Conservation (phyloP, 768 basidiomycete species). For the Termitomyces sp. region DNA sequence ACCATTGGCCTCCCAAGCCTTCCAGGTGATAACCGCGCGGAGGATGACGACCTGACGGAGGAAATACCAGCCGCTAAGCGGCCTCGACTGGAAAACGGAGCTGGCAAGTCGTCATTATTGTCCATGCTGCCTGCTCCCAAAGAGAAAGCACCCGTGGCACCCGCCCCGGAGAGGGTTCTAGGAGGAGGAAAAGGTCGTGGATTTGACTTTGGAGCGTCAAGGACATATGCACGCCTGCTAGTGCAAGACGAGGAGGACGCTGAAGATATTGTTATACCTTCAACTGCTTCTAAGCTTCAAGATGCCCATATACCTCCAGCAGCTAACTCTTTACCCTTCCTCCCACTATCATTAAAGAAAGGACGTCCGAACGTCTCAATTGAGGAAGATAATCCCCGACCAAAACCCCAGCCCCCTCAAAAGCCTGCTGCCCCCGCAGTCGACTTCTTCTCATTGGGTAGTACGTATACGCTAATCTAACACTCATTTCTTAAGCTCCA, state of each 20-base stretch:
- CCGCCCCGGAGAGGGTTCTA: conserved; percentile 47
- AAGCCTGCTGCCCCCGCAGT: conserved; percentile 27
- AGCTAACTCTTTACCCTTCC: conserved; percentile 39
- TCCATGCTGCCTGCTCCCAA: conserved; percentile 76
- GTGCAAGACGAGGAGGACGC: conserved; percentile 13
- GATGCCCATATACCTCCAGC: conserved; percentile 2
- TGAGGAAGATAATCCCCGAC: conserved; percentile 27
- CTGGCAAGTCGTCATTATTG: conserved; percentile 59
- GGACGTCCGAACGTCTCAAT: conserved; percentile 55
- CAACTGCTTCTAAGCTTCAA: not conserved
- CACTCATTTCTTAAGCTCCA: not conserved
- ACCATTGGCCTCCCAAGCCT: conserved; percentile 52
- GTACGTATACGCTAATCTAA: conserved; percentile 11
- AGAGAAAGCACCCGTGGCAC: conserved; percentile 37
- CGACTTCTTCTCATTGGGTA: conserved; percentile 70
- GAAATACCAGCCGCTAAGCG: conserved; percentile 56
- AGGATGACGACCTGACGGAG: conserved; percentile 29
- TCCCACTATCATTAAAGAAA: conserved; percentile 54
- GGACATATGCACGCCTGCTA: not conserved
- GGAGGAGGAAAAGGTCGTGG: conserved; percentile 60
- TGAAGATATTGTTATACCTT: conserved; percentile 18
- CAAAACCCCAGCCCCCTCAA: conserved; percentile 4
- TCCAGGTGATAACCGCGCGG: conserved; percentile 25
- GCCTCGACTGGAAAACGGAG: conserved; percentile 44
- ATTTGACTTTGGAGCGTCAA: conserved; percentile 48